A percentile compares a stretch with the other conserved stretches of the same genome.
These are phyloP conservation scores for Lasiosphaeris hirsuta DNA, from an alignment of 495 filamentous ascomycete species.

Conservation along the genomic window DNA sequence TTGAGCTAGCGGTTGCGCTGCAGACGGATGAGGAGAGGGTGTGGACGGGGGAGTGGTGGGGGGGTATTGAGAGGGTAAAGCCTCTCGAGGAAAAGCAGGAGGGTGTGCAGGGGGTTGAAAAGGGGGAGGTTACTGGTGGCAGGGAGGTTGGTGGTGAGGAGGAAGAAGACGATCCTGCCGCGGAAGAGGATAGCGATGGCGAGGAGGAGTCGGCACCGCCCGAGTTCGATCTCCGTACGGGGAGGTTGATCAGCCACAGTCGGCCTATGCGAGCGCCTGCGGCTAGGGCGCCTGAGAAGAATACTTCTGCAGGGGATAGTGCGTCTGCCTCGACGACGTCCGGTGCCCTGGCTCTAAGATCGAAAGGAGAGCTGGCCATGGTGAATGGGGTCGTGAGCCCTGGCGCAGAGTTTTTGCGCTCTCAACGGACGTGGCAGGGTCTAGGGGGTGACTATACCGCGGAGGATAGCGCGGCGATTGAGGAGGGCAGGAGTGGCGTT, in stretches of 20 bases:
- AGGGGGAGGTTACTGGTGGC: slow-evolving; percentile 3
- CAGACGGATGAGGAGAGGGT: slow-evolving; percentile 64
- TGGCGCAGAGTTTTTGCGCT: slow-evolving; percentile 79
- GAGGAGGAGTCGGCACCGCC: slow-evolving; percentile 63
- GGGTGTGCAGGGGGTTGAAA: not conserved
- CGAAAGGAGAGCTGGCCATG: slow-evolving; percentile 66
- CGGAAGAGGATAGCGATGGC: slow-evolving; percentile 15
- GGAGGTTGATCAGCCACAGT: slow-evolving; percentile 76
- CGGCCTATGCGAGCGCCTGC: slow-evolving; percentile 62
- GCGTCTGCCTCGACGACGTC: slow-evolving; percentile 19
- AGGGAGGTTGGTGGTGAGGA: not conserved
- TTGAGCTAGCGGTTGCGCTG: slow-evolving; percentile 77
- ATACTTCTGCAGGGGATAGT: slow-evolving; percentile 4
- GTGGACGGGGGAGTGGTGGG: slow-evolving; percentile 75
- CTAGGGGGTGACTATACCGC: slow-evolving; percentile 80
- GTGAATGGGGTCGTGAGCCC: slow-evolving; percentile 83
- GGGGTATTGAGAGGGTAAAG: slow-evolving; percentile 61
- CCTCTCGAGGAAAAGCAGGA: not conserved
- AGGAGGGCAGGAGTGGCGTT: slow-evolving; percentile 84
- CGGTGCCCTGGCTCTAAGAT: slow-evolving; percentile 54
- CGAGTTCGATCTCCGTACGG: slow-evolving; percentile 88
- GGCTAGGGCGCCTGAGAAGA: slow-evolving; percentile 18
- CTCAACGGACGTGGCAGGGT: slow-evolving; percentile 85
- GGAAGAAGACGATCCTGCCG: too few relatives aligned
- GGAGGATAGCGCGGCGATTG: slow-evolving; percentile 62